A percentile compares a stretch with the other conserved stretches of the same genome.
phyloP scores from a whole-genome alignment of 331 rosid genomes.

The Malus hybrid region DNA sequence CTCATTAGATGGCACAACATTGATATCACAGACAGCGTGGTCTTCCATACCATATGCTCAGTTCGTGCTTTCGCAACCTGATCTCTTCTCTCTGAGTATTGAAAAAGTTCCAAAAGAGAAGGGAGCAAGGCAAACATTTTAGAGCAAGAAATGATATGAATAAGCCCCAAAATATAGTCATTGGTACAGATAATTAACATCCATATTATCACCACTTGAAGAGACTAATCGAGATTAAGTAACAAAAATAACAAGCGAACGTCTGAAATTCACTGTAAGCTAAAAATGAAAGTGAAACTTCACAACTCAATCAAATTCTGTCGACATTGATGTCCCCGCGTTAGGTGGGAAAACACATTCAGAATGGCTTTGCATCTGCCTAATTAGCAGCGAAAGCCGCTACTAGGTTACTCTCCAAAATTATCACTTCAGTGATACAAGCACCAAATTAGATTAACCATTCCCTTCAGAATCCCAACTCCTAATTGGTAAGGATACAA shows the following conservation, averaged over 20 bases:
- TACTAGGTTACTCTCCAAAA: no score
- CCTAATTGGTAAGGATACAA: background rate
- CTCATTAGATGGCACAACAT: slow-evolving; percentile 31
- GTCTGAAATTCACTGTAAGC: background rate
- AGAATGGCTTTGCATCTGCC: background rate
- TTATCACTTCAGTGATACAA: background rate
- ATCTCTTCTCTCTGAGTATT: background rate
- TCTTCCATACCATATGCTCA: slow-evolving; percentile 39
- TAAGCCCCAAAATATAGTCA: background rate
- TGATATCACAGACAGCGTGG: slow-evolving; percentile 18
- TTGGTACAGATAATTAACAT: background rate
- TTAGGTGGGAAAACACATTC: background rate
- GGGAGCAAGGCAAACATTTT: background rate
- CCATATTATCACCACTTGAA: background rate
- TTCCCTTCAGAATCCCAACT: background rate
- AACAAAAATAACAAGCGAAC: slow-evolving; percentile 1
- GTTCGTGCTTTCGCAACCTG: slow-evolving; percentile 26
- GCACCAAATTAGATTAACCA: background rate
- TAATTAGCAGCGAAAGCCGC: background rate
- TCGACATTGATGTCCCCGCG: background rate
- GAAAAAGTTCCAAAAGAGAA: background rate
- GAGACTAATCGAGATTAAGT: background rate
- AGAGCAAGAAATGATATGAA: background rate
- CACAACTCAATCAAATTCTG: no score
- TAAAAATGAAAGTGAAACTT: background rate